These are phyloP conservation scores for Musa balbisiana DNA, from an alignment of 202 grass and related monocot genomes.

Conservation along the genomic window DNA sequence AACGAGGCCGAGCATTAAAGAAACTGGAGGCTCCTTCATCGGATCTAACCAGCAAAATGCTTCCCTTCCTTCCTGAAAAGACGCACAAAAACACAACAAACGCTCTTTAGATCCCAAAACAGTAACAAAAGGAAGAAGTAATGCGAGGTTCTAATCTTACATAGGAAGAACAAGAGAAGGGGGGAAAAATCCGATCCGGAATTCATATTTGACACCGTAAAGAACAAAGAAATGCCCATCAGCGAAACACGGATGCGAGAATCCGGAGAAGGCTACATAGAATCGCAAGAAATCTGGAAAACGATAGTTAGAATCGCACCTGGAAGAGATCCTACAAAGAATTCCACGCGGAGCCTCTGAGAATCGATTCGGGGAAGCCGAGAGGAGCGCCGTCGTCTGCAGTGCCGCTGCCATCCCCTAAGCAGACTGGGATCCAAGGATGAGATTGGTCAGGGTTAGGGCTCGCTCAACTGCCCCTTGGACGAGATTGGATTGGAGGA, in stretches of 20 bases:
- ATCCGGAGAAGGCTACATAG: no score
- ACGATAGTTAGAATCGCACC: background rate
- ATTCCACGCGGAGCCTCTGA: slow-evolving; percentile 18
- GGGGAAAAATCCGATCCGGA: no score
- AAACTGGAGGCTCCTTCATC: background rate
- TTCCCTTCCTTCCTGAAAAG: slow-evolving; percentile 18
- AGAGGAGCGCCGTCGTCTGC: slow-evolving; percentile 30
- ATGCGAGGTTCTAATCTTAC: no score
- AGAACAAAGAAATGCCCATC: no score
- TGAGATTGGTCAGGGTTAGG: background rate
- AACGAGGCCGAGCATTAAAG: background rate
- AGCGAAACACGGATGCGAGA: no score
- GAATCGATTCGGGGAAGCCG: background rate
- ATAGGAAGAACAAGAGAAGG: no score
- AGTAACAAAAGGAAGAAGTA: background rate
- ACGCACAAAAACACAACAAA: background rate
- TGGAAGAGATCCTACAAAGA: background rate
- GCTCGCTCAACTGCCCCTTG: no score
- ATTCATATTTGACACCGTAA: no score
- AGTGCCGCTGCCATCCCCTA: background rate
- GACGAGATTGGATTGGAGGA: no score
- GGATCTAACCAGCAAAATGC: background rate
- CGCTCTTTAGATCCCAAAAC: background rate
- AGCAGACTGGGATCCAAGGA: background rate
- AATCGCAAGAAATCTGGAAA: no score